Base-by-base conservation (phyloP, 306 rosid genomes). In the Carpinus viminea region DNA sequence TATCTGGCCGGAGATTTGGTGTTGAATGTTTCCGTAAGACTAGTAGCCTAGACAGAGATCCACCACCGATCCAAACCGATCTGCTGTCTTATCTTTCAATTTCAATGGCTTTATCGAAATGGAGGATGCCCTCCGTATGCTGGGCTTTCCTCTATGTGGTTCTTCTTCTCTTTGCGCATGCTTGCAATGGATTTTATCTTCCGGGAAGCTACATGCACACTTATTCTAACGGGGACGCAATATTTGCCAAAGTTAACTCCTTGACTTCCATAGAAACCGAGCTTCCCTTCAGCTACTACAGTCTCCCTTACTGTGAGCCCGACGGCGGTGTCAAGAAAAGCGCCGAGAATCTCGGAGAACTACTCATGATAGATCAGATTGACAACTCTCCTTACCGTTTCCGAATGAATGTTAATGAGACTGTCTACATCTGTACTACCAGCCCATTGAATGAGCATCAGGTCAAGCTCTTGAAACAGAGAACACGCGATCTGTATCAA, bases 201-300 rank as follows among this genome's bases (percentile, higher is more conserved):
- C 98, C 98, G 0, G 98, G 96, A 55, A 94, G 96, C 84, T 94
- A 92, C 91, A 90, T 92, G 96, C 90, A 92, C 74, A 91, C 93
- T 2, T 94, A 92, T 86, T 81, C 94, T n/a, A 70, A 76, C 51
- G 87, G 83, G 73, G 88, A 88, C 47, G 12, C 5, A 5, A 92
- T 94, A 64, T 74, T n/a, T 71, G 90, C 94, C 24, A 94, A 94
- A 81, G 94, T 94, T 68, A 90, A 94, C 88, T 94, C 98, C 61
- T 83, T 94, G 91, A 94, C 98, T 62, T 94, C 98, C 72, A 94
- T 94, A 59, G 98, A 94, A 79, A 94, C 98, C 4, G 97, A 94
- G 90, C 93, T 94, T 76, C 98, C 98, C 52, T 94, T 90, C 74
- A 85, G 91, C 87, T 94, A 94, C 82, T 94, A 92, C 82, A 92